Base-by-base conservation (phyloP, 1,139 yeast genomes). In the Kluyveromyces marxianus region DNA sequence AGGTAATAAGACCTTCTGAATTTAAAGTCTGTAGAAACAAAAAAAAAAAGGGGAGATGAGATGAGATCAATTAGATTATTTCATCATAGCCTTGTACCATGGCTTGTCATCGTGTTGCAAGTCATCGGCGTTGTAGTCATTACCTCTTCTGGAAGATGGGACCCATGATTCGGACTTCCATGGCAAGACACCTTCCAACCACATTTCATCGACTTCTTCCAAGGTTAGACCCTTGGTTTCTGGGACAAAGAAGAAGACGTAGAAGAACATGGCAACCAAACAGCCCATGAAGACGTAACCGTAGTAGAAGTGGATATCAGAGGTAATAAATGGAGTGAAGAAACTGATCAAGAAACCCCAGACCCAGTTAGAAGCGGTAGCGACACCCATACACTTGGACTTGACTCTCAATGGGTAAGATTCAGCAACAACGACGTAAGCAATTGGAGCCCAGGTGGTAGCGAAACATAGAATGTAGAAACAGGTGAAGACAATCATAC, bases 371-470 rank as follows among this genome's bases (percentile, higher is more conserved):
- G 83, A 75, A 49, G 83, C 83, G 37, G 79, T 71, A 44, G 90
- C 84, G 52, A 84, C 67, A 52, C 87, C 79, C 81, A 84, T 82
- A 54, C 83, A 87, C 71, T 83, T 83, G 42, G 88, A 75, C 69
- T 86, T 79, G 61, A 84, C 79, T 69, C 90, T 77, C 58, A 83
- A 75, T 63, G 95, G 92, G 70, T 79, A 84, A 49, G 82, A 73
- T 69, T 85, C 95, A 36, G 90, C 78, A 45, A 79, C 76, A 60
- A 83, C 78, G 52, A 82, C 81, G 71, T 73, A 86, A 46, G 80
- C 81, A 60, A 81, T 77, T 59, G 92, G 89, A 53, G 88, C 94
- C 92, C 95, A 85, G 26, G 92, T 79, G 45, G 83, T 72, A 44
- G 95, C 94, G 64, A 85, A 85, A 71, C 76, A 80, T 75, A 82